phyloP scores from a whole-genome alignment of 495 filamentous ascomycete species.

The Schizothecium vesticola region DNA sequence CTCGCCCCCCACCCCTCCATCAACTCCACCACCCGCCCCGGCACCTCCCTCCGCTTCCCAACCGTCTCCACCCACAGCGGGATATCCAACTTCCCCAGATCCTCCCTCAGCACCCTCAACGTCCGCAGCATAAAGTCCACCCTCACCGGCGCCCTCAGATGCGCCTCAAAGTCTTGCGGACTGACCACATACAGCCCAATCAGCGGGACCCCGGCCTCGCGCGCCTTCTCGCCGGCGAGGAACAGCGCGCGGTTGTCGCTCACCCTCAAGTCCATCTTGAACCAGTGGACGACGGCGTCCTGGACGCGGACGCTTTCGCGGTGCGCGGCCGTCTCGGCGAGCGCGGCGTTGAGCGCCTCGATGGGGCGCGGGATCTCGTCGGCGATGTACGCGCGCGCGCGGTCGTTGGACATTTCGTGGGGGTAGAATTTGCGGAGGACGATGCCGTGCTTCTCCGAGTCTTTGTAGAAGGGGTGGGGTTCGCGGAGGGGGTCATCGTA shows the following conservation, averaged over 20 bases:
- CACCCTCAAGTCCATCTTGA: slow-evolving; percentile 74
- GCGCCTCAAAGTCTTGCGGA: slow-evolving; percentile 81
- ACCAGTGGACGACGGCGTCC: slow-evolving; percentile 82
- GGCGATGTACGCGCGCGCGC: slow-evolving; percentile 64
- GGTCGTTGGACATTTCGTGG: slow-evolving; percentile 72
- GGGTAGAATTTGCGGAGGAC: slow-evolving; percentile 80
- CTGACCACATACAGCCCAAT: slow-evolving; percentile 77
- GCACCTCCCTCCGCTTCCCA: slow-evolving; percentile 58
- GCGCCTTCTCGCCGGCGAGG: slow-evolving; percentile 62
- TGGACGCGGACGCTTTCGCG: slow-evolving; percentile 44
- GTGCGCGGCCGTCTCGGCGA: slow-evolving; percentile 45
- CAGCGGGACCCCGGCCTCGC: slow-evolving; percentile 58
- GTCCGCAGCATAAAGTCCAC: slow-evolving; percentile 77
- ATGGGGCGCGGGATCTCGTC: slow-evolving; percentile 66
- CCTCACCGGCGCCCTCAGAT: slow-evolving; percentile 63
- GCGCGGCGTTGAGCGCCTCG: slow-evolving; percentile 50
- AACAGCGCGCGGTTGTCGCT: slow-evolving; percentile 69
- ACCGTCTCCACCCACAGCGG: slow-evolving; percentile 73
- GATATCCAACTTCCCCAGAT: slow-evolving; percentile 67
- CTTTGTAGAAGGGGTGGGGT: slow-evolving; percentile 38
- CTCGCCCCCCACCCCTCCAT: slow-evolving; percentile 69
- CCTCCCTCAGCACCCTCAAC: slow-evolving; percentile 56
- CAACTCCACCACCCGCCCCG: slow-evolving; percentile 60
- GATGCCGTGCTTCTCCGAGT: slow-evolving; percentile 62
- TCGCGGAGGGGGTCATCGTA: slow-evolving; percentile 27